Conservation (phyloP, 345 rosid species). For the Lagerstroemia speciosa region DNA sequence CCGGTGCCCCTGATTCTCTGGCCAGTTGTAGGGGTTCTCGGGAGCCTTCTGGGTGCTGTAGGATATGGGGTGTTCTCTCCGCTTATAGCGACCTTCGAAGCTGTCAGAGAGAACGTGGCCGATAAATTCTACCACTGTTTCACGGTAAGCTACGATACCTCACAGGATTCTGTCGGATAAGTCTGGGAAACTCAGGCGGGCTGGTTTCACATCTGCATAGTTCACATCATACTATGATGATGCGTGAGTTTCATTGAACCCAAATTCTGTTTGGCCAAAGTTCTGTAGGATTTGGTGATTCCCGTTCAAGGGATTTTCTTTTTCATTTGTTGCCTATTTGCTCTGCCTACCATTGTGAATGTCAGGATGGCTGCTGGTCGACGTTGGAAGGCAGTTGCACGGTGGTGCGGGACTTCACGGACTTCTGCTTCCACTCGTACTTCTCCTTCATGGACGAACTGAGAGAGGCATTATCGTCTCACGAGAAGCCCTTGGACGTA, state of each 20-base stretch:
- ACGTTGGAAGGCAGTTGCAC: constrained; percentile 61
- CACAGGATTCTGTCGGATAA: background rate
- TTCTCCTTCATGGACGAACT: constrained; percentile 87
- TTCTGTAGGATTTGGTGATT: too few species aligned
- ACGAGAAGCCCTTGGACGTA: constrained; percentile 51
- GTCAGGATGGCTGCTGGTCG: constrained; percentile 62
- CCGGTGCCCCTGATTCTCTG: constrained; percentile 65
- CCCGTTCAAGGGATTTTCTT: too few species aligned
- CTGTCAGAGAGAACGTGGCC: constrained; percentile 47
- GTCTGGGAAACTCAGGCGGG: background rate
- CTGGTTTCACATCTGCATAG: background rate
- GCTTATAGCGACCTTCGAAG: constrained; percentile 70
- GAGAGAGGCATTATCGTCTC: constrained; percentile 36
- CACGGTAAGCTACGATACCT: constrained; percentile 27
- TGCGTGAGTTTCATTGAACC: too few species aligned
- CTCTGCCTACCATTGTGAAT: background rate
- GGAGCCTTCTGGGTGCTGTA: constrained; percentile 64
- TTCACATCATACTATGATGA: background rate
- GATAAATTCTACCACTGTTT: constrained; percentile 69
- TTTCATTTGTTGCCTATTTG: too few species aligned
- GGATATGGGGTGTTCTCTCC: constrained; percentile 75
- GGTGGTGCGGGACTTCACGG: constrained; percentile 59
- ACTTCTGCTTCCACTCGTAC: constrained; percentile 87
- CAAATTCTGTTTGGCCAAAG: too few species aligned
- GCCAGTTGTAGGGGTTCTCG: constrained; percentile 53